A percentile compares a stretch with the other conserved stretches of the same genome.
These are phyloP conservation scores for Pythium grandisporangium DNA, from an alignment of 352 stramenopile species.

Conservation along the genomic window DNA sequence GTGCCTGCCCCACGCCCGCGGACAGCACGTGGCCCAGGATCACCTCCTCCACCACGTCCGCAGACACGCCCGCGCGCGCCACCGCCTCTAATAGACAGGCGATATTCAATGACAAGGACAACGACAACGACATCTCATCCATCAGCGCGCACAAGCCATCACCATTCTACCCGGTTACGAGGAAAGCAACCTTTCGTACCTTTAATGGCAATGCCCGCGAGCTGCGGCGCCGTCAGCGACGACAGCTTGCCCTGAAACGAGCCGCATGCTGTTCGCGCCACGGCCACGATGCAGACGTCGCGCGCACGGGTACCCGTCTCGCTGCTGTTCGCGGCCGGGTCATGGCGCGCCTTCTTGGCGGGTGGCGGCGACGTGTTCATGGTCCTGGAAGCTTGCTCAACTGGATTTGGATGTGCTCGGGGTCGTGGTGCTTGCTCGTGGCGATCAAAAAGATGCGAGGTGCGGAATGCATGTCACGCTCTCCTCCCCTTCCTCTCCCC, in stretches of 20 bases:
- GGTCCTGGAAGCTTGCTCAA: too few relatives aligned
- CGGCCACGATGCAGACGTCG: conserved; percentile 90
- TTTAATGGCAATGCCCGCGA: conserved; percentile 82
- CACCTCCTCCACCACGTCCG: conserved; percentile 85
- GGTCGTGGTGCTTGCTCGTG: too few relatives aligned
- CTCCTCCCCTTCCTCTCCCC: too few relatives aligned
- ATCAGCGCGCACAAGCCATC: not conserved
- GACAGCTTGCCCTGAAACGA: conserved; percentile 88
- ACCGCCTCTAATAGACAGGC: conserved; percentile 18
- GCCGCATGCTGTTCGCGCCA: conserved; percentile 92
- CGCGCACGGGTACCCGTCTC: conserved; percentile 12
- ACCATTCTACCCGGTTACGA: not conserved
- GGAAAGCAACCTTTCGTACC: conserved; percentile 18
- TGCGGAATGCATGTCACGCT: conserved; percentile 1
- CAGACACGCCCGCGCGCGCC: conserved; percentile 29
- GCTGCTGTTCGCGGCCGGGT: not conserved
- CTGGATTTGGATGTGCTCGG: too few relatives aligned
- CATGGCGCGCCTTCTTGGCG: too few relatives aligned
- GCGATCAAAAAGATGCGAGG: too few relatives aligned
- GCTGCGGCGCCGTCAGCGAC: conserved; percentile 76
- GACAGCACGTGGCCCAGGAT: conserved; percentile 93
- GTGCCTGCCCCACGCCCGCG: conserved; percentile 93
- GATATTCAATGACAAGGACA: too few relatives aligned
- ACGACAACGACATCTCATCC: too few relatives aligned
- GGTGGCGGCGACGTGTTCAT: too few relatives aligned